Base-by-base conservation (phyloP, 2,329 filamentous ascomycete species). In the Fusarium nurragi region DNA sequence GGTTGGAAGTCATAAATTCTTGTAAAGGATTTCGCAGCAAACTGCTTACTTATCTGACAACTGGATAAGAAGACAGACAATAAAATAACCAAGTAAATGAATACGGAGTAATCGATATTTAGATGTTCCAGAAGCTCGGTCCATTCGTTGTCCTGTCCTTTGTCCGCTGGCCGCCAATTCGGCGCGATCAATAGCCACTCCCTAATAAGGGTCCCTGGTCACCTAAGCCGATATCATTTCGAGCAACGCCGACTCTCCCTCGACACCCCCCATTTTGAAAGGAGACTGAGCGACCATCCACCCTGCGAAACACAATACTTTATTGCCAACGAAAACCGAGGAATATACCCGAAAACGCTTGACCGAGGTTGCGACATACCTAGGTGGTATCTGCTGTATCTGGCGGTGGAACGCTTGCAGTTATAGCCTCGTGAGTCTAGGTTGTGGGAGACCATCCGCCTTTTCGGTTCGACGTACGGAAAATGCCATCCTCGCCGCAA, bases 401-500 rank as follows among this genome's bases (percentile, higher is more conserved):
- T 60, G 48, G 53, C 58, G 49, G 63, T 67, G 45, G 57, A 61
- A 58, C 44, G 39, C 47, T 62, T 48, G 57, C 39, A 64, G 59
- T 60, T 39, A 59, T 47, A 64, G 49, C 38, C 58, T 32, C 43
- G 43, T 48, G 37, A 67, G 54, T 59, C 40, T 21, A 57, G 47
- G 64, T 48, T 48, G 47, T 59, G 44, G 55, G 50, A 52, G 57
- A 62, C 43, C 47, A 57, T 49, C 53, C 32, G 38, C 40, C 25
- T 43, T 39, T 56, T 38, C 54, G 40, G 36, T 55, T 55, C 40
- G 41, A 61, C 47, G 41, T 53, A 61, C 23, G 47, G 69, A 67
- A 54, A 53, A 77, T 77, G 74, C 74, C 75, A 58, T 71, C 74
- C 50, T 82, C 82, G 52, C 85, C 86, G 46, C 80, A 79, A 45